Conservation (phyloP, 306 rosid species). For the Cucumis sativus region DNA sequence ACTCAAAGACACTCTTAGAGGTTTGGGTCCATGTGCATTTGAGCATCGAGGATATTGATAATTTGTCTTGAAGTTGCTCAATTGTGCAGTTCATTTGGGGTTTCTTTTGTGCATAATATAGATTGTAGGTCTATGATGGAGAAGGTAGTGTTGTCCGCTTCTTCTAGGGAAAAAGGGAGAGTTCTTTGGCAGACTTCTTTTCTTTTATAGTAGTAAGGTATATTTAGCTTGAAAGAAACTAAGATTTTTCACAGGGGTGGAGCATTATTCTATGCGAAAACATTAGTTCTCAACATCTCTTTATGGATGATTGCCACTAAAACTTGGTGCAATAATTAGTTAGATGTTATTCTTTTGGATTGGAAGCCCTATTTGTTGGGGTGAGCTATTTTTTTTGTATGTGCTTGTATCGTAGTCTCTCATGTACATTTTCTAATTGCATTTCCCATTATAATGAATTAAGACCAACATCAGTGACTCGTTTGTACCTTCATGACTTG, state of each 20-base stretch:
- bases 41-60: neutral
- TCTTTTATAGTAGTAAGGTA: neutral
- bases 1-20: neutral
- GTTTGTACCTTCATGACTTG: neutral
- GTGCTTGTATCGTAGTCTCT: neutral
- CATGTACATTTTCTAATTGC: neutral
- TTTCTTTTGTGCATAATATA: neutral
- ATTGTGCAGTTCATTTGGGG: neutral
- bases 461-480: neutral
- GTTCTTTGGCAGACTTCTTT: neutral
- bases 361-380: neutral
- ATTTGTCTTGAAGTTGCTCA: neutral
- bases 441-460: neutral
- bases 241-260: neutral
- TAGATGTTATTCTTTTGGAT: neutral
- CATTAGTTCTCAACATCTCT: neutral
- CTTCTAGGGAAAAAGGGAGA: neutral
- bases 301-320: neutral
- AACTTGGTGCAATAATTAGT: neutral
- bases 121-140: neutral
- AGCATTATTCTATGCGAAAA: neutral
- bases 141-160: neutral
- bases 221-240: neutral
- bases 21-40: neutral
- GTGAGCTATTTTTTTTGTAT: neutral